Evolutionary conservation across 148 eudicot genomes (phyloP).

Genomic region (Rhododendron vialii): DNA sequence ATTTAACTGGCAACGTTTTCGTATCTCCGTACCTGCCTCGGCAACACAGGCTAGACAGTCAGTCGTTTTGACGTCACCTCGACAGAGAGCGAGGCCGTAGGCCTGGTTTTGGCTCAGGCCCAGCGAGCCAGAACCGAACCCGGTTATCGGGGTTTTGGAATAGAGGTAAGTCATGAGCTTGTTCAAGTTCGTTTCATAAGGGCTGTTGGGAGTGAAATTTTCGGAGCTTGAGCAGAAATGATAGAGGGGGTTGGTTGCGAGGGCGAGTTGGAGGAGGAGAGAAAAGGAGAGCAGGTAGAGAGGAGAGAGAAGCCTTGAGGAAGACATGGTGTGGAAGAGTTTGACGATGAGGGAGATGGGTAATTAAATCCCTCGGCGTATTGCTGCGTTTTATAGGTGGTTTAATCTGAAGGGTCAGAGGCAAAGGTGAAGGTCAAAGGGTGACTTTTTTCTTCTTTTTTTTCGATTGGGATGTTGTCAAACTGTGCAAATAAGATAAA

Average conservation of each 20-base stretch:
- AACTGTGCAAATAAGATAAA: neutral
- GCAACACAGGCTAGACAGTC: constrained; percentile 31
- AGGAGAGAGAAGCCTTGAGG: constrained; percentile 1
- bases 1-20: constrained; percentile 18
- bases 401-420: neutral
- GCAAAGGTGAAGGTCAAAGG: neutral
- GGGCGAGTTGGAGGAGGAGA: neutral
- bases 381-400: neutral
- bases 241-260: constrained; percentile 16
- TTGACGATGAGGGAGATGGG: neutral
- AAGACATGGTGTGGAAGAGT: neutral
- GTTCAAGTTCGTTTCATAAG: constrained; percentile 22
- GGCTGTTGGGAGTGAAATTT: constrained; percentile 12
- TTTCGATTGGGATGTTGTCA: neutral
- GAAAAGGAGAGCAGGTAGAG: constrained; percentile 5
- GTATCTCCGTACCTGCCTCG: constrained; percentile 17
- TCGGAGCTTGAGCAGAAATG: constrained; percentile 14
- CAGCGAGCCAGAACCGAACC: constrained; percentile 24
- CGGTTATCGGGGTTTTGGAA: constrained; percentile 20
- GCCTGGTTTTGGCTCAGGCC: constrained; percentile 11
- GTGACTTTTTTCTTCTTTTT: neutral
- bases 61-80: constrained; percentile 27
- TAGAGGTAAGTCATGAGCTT: constrained; percentile 15
- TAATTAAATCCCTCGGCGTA: neutral
- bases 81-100: constrained; percentile 36